phyloP scores from a whole-genome alignment of 495 filamentous ascomycete species.

The Stereocaulon alpinum region DNA sequence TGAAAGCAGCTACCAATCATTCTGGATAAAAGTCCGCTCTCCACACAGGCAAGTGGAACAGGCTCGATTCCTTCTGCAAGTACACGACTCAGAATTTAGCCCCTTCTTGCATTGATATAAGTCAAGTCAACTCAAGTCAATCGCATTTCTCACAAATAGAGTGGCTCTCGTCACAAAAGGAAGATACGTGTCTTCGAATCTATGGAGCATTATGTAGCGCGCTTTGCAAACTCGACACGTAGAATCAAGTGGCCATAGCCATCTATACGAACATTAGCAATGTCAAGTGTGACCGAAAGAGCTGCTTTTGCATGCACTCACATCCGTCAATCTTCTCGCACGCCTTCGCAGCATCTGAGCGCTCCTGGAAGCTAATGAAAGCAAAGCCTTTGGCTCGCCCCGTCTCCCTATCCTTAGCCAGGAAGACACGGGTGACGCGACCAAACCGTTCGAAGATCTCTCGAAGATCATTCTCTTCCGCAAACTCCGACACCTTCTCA shows the following conservation, averaged over 20 bases:
- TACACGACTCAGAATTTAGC: no score
- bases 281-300: slow-evolving; percentile 21
- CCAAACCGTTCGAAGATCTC: slow-evolving; percentile 97
- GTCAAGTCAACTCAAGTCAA: no score
- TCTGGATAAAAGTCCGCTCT: no score
- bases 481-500: slow-evolving; percentile 81
- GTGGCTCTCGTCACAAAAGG: not conserved
- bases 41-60: no score
- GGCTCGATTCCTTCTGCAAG: no score
- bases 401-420: slow-evolving; percentile 94
- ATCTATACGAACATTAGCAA: slow-evolving; percentile 32
- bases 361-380: slow-evolving; percentile 91
- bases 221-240: slow-evolving; percentile 86
- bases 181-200: not conserved
- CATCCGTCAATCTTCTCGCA: slow-evolving; percentile 97
- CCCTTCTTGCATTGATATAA: no score
- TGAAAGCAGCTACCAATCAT: no score
- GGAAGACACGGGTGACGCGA: slow-evolving; percentile 90
- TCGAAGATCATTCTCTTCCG: slow-evolving; percentile 86
- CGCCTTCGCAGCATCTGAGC: slow-evolving; percentile 76
- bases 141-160: not conserved
- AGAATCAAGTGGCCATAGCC: slow-evolving; percentile 86
- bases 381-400: slow-evolving; percentile 93
- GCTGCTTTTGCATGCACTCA: slow-evolving; percentile 32
- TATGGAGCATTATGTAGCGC: slow-evolving; percentile 39